Evolutionary conservation across 2,329 filamentous ascomycete genomes (phyloP).

Genomic region (Westerdykella sp.): DNA sequence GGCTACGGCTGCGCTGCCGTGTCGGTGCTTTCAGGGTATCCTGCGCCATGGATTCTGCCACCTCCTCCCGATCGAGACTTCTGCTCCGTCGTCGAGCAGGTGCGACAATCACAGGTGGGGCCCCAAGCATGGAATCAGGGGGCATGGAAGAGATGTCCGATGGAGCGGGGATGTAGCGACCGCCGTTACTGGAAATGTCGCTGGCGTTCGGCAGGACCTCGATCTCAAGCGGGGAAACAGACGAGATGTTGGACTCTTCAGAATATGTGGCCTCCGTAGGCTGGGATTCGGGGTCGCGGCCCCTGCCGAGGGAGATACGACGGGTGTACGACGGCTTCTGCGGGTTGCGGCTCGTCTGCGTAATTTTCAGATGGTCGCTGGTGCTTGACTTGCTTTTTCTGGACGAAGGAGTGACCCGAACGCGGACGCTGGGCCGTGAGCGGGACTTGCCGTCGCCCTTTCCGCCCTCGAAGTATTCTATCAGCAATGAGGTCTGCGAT

Average conservation of each 20-base stretch:
- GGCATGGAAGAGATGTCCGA: conserved; percentile 86
- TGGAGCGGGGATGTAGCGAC: conserved; percentile 59
- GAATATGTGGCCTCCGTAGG: conserved; percentile 58
- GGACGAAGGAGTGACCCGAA: conserved; percentile 66
- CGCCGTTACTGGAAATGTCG: conserved; percentile 60
- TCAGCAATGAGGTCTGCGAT: conserved; percentile 85
- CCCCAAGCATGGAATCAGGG: conserved; percentile 63
- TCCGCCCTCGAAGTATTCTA: conserved; percentile 88
- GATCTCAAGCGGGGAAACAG: conserved; percentile 71
- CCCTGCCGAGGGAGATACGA: conserved; percentile 57
- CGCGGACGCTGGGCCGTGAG: conserved; percentile 74
- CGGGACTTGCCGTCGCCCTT: conserved; percentile 56
- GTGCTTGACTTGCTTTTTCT: conserved; percentile 49
- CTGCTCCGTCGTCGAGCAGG: conserved; percentile 46
- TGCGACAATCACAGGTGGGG: conserved; percentile 41
- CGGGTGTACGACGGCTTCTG: conserved; percentile 63
- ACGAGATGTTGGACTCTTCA: conserved; percentile 71
- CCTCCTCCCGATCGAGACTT: conserved; percentile 42
- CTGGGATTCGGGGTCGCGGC: conserved; percentile 31
- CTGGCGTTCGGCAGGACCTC: conserved; percentile 70
- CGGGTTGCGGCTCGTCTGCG: conserved; percentile 64
- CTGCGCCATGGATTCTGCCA: conserved; percentile 20
- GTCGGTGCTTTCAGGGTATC: conserved; percentile 55
- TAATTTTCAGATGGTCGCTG: conserved; percentile 80
- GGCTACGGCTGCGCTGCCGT: conserved; percentile 54